Conservation (phyloP, 495 filamentous ascomycete species). For the Daldinia loculata region DNA sequence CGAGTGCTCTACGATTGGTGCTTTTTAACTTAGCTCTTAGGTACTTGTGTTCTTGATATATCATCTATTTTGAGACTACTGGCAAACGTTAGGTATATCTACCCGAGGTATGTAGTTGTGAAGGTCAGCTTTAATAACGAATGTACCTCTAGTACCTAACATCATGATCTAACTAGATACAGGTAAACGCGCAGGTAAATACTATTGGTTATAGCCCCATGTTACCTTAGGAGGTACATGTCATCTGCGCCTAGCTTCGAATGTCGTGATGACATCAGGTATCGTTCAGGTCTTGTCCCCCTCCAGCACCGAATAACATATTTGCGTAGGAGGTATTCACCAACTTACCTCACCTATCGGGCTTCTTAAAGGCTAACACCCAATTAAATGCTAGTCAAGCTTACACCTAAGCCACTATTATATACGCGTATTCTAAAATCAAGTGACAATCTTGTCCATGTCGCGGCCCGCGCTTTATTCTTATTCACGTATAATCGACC, state of each 20-base stretch:
- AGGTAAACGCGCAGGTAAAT: not conserved
- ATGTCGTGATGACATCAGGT: conserved; percentile 32
- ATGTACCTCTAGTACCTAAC: not conserved
- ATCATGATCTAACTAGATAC: not conserved
- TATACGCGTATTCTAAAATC: not conserved
- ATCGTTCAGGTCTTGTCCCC: not conserved
- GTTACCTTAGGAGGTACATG: too few species aligned
- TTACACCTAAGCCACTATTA: too few species aligned
- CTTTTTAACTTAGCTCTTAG: not conserved
- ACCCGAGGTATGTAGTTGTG: not conserved
- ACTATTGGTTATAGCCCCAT: conserved; percentile 7
- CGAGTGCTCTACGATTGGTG: not conserved
- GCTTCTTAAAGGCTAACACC: not conserved
- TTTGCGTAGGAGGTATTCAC: not conserved
- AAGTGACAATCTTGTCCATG: not conserved
- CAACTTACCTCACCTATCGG: not conserved
- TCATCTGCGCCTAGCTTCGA: not conserved
- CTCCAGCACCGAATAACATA: too few species aligned
- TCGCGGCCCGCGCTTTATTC: not conserved
- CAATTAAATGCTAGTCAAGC: too few species aligned
- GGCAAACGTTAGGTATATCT: too few species aligned
- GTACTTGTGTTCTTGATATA: not conserved
- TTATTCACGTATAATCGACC: not conserved
- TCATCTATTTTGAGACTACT: not conserved
- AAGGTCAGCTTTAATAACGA: not conserved